These are phyloP conservation scores for Avena insularis DNA, from an alignment of 176 grass and related monocot genomes.

Conservation along the genomic window DNA sequence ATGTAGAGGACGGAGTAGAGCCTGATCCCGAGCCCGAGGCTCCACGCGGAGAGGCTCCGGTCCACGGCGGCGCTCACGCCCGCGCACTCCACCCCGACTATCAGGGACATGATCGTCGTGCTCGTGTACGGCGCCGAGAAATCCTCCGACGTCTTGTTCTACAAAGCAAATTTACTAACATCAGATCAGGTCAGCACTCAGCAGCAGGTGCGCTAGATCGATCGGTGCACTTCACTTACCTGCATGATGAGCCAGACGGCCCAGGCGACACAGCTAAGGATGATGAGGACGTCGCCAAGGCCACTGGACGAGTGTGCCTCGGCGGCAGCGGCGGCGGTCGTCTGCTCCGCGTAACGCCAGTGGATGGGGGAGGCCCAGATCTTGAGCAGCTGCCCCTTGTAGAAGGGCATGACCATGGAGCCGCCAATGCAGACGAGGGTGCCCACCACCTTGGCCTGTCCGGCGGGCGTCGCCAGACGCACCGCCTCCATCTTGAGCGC, in stretches of 20 bases:
- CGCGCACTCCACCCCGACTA: conserved; percentile 61
- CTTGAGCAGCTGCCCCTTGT: conserved; percentile 62
- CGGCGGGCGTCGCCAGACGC: conserved; percentile 31
- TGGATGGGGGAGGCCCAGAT: conserved; percentile 61
- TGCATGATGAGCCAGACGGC: conserved; percentile 85
- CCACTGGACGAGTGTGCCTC: neutral
- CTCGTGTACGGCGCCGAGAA: conserved; percentile 83
- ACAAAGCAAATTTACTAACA: neutral
- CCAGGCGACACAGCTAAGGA: conserved; percentile 71
- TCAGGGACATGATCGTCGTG: conserved; percentile 76
- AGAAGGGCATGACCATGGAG: conserved; percentile 93
- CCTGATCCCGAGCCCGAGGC: conserved; percentile 71
- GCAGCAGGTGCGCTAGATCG: too few species aligned
- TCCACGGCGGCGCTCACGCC: conserved; percentile 53
- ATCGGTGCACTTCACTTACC: neutral
- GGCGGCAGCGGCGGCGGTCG: neutral
- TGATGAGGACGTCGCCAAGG: conserved; percentile 62
- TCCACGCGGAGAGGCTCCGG: conserved; percentile 60
- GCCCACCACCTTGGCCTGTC: conserved; percentile 70
- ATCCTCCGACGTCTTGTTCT: conserved; percentile 66
- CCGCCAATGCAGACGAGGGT: conserved; percentile 73
- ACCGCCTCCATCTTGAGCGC: conserved; percentile 61
- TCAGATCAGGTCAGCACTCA: neutral
- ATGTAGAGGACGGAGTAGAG: conserved; percentile 74
- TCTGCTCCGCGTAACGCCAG: conserved; percentile 67